Conservation (phyloP, 2,329 filamentous ascomycete species). For the Fusarium miscanthi region DNA sequence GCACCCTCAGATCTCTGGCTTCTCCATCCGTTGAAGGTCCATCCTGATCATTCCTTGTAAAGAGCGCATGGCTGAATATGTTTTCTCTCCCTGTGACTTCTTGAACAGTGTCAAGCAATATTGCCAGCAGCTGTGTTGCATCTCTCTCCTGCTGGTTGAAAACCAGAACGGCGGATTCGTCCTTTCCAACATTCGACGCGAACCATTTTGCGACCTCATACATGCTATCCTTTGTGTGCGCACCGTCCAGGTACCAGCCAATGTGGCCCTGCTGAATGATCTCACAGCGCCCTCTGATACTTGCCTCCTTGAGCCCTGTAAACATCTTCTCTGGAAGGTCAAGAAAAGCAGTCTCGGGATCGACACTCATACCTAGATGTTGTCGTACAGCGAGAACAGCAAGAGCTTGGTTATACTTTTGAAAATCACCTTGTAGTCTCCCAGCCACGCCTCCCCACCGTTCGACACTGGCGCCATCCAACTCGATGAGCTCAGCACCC, state of each 20-base stretch:
- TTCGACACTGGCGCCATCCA: constrained; percentile 53
- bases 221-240: constrained; percentile 88
- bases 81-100: constrained; percentile 50
- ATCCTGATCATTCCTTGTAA: constrained; percentile 76
- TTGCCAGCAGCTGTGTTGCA: constrained; percentile 71
- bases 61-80: constrained; percentile 78
- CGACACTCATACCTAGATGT: constrained; percentile 59
- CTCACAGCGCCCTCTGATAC: constrained; percentile 82
- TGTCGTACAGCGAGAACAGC: constrained; percentile 66
- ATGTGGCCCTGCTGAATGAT: constrained; percentile 64
- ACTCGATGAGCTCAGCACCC: constrained; percentile 56
- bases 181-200: constrained; percentile 56
- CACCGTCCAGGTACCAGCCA: constrained; percentile 86
- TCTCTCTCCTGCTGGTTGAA: constrained; percentile 96
- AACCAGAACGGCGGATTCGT: constrained; percentile 67
- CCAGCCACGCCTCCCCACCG: constrained; percentile 57
- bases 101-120: constrained; percentile 68
- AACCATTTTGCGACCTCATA: constrained; percentile 83
- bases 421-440: constrained; percentile 62
- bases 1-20: constrained; percentile 67
- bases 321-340: constrained; percentile 60
- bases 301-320: constrained; percentile 73
- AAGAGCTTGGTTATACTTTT: constrained; percentile 69
- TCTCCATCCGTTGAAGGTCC: constrained; percentile 43
- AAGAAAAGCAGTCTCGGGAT: constrained; percentile 37